phyloP scores from a whole-genome alignment of 352 stramenopile genomes.

The Phytophthora europaea region DNA sequence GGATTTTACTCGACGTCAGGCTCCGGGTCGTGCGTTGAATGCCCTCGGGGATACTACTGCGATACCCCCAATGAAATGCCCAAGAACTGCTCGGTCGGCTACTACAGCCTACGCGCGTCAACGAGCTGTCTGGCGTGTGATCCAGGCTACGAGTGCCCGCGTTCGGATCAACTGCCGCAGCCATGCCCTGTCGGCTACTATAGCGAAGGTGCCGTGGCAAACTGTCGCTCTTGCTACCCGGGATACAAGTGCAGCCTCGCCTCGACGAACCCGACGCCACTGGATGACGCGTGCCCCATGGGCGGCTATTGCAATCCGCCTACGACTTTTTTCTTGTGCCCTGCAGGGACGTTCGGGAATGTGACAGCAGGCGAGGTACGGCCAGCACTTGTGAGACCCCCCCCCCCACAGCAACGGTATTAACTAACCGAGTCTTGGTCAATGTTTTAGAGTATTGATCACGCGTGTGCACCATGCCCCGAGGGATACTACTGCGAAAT shows the following conservation, averaged over 20 bases:
- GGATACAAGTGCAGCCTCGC: slow-evolving; percentile 87
- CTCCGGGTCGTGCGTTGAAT: slow-evolving; percentile 73
- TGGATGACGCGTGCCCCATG: slow-evolving; percentile 87
- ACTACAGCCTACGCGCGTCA: slow-evolving; percentile 81
- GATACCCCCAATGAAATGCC: slow-evolving; percentile 68
- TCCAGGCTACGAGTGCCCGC: slow-evolving; percentile 88
- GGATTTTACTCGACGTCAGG: slow-evolving; percentile 77
- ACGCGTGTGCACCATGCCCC: slow-evolving; percentile 80
- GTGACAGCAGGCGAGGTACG: slow-evolving; percentile 78
- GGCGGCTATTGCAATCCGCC: slow-evolving; percentile 91
- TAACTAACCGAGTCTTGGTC: background rate
- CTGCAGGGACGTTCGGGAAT: slow-evolving; percentile 89
- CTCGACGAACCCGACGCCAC: slow-evolving; percentile 83
- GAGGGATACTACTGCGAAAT: slow-evolving; percentile 86
- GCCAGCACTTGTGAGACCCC: background rate
- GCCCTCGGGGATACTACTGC: slow-evolving; percentile 87
- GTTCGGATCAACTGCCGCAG: slow-evolving; percentile 72
- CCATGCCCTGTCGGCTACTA: slow-evolving; percentile 91
- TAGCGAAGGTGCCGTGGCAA: slow-evolving; percentile 76
- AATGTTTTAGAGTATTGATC: slow-evolving; percentile 68
- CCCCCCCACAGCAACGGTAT: background rate
- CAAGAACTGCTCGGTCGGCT: slow-evolving; percentile 80
- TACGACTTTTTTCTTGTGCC: slow-evolving; percentile 88
- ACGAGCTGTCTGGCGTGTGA: slow-evolving; percentile 74
- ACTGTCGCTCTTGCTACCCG: slow-evolving; percentile 70